Evolutionary conservation across 345 rosid species (phyloP), one percentile per base, ranked within the genome.

Genomic region (Populus pruinosa): DNA sequence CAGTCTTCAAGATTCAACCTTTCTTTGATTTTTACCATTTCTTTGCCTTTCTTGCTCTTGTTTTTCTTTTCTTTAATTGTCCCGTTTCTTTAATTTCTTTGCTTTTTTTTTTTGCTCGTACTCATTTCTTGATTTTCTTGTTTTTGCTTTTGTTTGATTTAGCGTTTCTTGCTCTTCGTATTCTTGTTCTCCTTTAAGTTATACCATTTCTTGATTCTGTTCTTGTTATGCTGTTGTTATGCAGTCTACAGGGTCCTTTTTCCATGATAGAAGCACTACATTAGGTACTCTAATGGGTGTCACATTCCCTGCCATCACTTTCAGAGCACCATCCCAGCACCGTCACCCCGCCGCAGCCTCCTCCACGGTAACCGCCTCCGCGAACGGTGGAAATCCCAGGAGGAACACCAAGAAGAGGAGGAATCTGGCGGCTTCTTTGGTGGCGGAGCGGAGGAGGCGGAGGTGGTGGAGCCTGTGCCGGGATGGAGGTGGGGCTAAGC

Each of bases 231-330:
- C 49, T 23, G 35, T 16, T 50, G 77, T 38, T 75, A 62, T 70
- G 3, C 82, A 93, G 98, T 94, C 98, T 5, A 94, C 98, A 65
- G 98, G 97, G 4, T 93, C 98, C 2, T 94, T 94, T 89, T 94
- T 94, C 84, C 98, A 91, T 71, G 98, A 94, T 66, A 85, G 98
- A 86, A 94, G 98, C 97, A 93, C 94, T 50, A 89, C 97, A 18
- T 81, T 94, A 8, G 98, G 98, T 1, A 93, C 98, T 33, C 87
- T 94, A 49, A 94, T 94, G 98, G 98, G 98, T 3, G 92, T 91
- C 11, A 93, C 84, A 62, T 93, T 89, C 83, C 88, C 97, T 6
- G 87, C 96, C 56, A 78, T 90, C 72, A 78, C 93, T 16, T 87
- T 94, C 78, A 76, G 94, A 73, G 89, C 91, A 35, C 86, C 92